Percentiles rank a stretch among this genome's conserved stretches.
These are phyloP conservation scores for Mycena epipterygia DNA, from an alignment of 768 basidiomycete genomes.

Conservation along the genomic window DNA sequence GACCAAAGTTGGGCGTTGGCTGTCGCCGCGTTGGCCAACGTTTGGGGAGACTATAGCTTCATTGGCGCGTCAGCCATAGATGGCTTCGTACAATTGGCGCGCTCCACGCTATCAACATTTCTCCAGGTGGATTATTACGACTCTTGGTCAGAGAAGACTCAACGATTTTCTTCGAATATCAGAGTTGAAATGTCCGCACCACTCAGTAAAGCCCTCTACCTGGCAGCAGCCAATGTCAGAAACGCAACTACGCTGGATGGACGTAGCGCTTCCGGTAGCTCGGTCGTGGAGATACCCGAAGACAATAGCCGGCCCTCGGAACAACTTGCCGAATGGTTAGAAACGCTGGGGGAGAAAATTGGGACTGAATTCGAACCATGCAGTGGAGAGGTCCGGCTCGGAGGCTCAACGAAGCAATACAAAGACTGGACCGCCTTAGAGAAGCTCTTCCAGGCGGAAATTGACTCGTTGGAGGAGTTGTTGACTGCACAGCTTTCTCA, in stretches of 20 bases:
- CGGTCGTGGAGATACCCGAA: not conserved
- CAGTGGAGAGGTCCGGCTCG: not conserved
- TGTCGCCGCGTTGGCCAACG: not conserved
- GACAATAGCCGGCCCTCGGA: too few relatives aligned
- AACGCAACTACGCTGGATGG: not conserved
- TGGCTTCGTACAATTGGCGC: not conserved
- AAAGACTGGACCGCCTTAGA: not conserved
- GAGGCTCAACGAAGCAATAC: not conserved
- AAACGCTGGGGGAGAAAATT: not conserved
- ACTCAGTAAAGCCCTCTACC: not conserved
- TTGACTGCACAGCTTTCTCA: too few relatives aligned
- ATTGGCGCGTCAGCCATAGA: not conserved
- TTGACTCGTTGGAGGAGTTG: not conserved
- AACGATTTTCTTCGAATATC: not conserved
- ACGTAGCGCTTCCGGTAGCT: not conserved
- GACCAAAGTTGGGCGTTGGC: not conserved
- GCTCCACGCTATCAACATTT: not conserved
- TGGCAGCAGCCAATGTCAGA: not conserved
- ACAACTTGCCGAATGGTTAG: not conserved
- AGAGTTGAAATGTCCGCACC: not conserved
- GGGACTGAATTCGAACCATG: not conserved
- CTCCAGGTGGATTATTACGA: not conserved
- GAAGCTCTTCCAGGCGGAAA: not conserved
- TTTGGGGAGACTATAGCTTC: not conserved
- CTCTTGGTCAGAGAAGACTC: not conserved